Percentiles rank a stretch among this genome's conserved stretches.
Evolutionary conservation across 257 asterid species (phyloP).

Genomic region (Solanum lycopersicoides): DNA sequence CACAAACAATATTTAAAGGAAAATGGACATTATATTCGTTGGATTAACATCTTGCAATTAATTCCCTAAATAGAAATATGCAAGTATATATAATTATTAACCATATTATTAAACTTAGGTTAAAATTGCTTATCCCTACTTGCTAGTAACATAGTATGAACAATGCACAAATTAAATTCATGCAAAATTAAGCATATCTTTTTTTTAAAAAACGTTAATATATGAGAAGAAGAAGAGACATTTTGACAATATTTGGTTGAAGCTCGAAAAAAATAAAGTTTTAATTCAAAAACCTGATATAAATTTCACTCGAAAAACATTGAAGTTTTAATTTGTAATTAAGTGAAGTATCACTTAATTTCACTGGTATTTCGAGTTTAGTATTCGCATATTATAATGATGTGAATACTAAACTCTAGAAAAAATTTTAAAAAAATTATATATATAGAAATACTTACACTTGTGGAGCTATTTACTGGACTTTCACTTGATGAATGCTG

Average conservation of each 20-base stretch:
- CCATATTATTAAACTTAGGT: background rate
- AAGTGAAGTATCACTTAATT: background rate
- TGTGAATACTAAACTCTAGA: background rate
- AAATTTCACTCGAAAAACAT: background rate
- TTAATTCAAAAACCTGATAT: background rate
- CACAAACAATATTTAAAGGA: background rate
- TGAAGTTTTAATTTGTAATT: background rate
- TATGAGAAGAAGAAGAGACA: background rate
- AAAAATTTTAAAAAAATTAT: background rate
- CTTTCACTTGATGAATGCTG: slow-evolving; percentile 25
- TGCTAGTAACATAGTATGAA: background rate
- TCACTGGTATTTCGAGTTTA: background rate
- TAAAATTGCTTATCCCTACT: background rate
- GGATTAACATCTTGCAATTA: background rate
- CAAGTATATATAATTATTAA: background rate
- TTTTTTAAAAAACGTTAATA: background rate
- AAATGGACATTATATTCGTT: background rate
- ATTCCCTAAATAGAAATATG: background rate
- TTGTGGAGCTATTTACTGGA: slow-evolving; percentile 21
- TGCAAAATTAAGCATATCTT: background rate
- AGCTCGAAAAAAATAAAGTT: background rate
- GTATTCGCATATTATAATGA: background rate
- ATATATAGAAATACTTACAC: slow-evolving; percentile 24
- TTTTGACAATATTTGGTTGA: background rate
- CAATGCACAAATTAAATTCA: background rate